Percentiles rank a stretch among this genome's conserved stretches.
These are phyloP conservation scores for Penicillium salamii DNA, from an alignment of 495 filamentous ascomycete species.

Conservation along the genomic window DNA sequence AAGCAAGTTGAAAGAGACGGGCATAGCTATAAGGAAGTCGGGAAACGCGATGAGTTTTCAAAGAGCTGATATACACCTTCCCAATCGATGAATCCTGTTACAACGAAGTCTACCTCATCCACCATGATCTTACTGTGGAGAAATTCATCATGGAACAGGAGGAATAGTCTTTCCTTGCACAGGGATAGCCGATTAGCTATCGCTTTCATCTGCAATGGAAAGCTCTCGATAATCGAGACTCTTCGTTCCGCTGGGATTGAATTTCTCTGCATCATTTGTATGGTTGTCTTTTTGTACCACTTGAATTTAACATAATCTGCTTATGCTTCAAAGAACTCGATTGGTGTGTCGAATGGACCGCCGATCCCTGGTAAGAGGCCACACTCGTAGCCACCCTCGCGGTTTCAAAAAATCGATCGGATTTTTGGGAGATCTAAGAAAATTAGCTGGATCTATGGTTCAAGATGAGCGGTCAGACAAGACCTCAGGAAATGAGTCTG, in stretches of 20 bases:
- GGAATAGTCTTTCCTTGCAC: slow-evolving; percentile 6
- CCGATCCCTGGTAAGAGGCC: slow-evolving; percentile 8
- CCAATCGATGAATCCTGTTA: slow-evolving; percentile 35
- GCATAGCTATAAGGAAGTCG: neutral
- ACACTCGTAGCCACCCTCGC: slow-evolving; percentile 1
- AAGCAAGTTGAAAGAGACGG: neutral
- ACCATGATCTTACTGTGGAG: slow-evolving; percentile 35
- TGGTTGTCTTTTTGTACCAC: neutral
- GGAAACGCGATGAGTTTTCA: slow-evolving; percentile 15
- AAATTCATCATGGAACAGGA: slow-evolving; percentile 26
- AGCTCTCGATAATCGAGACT: neutral
- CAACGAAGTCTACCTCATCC: slow-evolving; percentile 19
- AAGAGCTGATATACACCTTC: slow-evolving; percentile 25
- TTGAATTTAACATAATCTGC: slow-evolving; percentile 8
- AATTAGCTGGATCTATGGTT: slow-evolving; percentile 4
- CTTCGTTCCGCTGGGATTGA: slow-evolving; percentile 3
- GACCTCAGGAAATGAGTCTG: too few relatives aligned
- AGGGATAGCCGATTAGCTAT: slow-evolving; percentile 5
- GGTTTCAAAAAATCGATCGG: neutral
- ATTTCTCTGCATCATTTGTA: neutral
- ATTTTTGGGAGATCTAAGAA: slow-evolving; percentile 11
- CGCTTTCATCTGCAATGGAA: slow-evolving; percentile 4
- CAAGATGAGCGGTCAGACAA: neutral
- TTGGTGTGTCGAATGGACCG: slow-evolving; percentile 11
- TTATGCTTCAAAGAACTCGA: slow-evolving; percentile 12